Evolutionary conservation across 495 filamentous ascomycete genomes (phyloP).

Genomic region (Clavariopsis aquatica): DNA sequence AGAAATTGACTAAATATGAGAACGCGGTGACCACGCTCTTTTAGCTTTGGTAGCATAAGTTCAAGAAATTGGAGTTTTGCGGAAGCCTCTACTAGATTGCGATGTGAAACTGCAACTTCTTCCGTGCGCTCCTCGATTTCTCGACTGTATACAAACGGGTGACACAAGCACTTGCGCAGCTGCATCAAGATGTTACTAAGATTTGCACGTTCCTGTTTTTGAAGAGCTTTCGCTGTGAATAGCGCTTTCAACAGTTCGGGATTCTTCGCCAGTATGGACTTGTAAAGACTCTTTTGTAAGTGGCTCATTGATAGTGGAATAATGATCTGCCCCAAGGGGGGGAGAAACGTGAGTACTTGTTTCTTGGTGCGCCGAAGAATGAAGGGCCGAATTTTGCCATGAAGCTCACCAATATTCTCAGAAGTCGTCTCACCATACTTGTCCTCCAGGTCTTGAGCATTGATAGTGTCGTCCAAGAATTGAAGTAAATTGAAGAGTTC

Average conservation of each 20-base stretch:
- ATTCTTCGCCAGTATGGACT: slow-evolving; percentile 87
- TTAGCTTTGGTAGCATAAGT: slow-evolving; percentile 86
- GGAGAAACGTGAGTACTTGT: slow-evolving; percentile 84
- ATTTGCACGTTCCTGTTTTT: slow-evolving; percentile 68
- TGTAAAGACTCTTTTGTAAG: slow-evolving; percentile 91
- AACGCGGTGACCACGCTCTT: slow-evolving; percentile 85
- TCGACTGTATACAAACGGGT: slow-evolving; percentile 89
- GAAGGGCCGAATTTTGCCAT: slow-evolving; percentile 82
- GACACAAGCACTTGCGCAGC: slow-evolving; percentile 89
- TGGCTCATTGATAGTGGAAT: slow-evolving; percentile 89
- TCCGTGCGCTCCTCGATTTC: slow-evolving; percentile 79
- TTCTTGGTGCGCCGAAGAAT: slow-evolving; percentile 84
- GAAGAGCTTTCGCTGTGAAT: slow-evolving; percentile 62
- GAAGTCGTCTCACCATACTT: slow-evolving; percentile 72
- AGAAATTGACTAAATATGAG: slow-evolving; percentile 97
- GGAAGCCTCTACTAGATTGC: slow-evolving; percentile 86
- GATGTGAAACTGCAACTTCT: slow-evolving; percentile 57
- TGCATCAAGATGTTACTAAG: slow-evolving; percentile 95
- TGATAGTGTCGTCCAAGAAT: slow-evolving; percentile 72
- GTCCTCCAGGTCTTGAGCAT: slow-evolving; percentile 71
- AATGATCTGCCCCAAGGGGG: slow-evolving; percentile 91
- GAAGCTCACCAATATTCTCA: slow-evolving; percentile 77
- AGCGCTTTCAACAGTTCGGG: slow-evolving; percentile 85
- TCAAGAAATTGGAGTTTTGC: slow-evolving; percentile 86
- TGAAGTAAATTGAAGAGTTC: slow-evolving; percentile 95